Conservation (phyloP, 129 eudicot species). For the Centaurea solstitialis region DNA sequence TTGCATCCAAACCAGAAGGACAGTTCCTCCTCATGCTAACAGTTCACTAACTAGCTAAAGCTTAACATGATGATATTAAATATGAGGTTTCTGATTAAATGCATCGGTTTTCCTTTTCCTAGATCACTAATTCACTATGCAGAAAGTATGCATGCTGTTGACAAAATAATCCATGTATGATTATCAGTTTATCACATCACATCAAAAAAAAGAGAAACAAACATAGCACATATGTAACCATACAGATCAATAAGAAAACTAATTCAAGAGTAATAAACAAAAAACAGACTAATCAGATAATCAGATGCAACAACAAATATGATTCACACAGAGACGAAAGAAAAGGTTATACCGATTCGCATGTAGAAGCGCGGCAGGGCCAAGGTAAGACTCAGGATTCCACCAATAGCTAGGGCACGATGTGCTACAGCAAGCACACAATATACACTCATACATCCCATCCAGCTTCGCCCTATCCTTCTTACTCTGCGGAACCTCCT, state of each 20-base stretch:
- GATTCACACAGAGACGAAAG: not conserved
- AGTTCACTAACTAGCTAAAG: slow-evolving; percentile 6
- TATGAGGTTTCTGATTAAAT: not conserved
- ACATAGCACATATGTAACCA: not conserved
- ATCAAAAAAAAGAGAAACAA: not conserved
- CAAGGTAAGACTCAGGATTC: slow-evolving; percentile 85
- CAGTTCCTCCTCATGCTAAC: not conserved
- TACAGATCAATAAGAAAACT: not conserved
- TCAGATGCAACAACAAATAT: slow-evolving; percentile 1
- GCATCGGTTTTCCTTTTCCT: not conserved
- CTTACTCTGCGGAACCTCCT: slow-evolving; percentile 76
- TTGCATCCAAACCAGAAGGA: not conserved
- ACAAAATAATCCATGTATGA: not conserved
- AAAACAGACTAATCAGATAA: not conserved
- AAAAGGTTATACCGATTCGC: slow-evolving; percentile 56
- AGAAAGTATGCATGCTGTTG: not conserved
- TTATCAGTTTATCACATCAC: too few relatives aligned
- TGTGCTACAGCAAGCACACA: slow-evolving; percentile 87
- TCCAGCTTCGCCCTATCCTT: slow-evolving; percentile 76
- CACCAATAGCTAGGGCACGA: slow-evolving; percentile 97
- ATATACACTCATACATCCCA: slow-evolving; percentile 87
- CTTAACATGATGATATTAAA: not conserved
- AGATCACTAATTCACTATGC: not conserved
- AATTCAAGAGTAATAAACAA: not conserved
- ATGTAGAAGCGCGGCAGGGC: slow-evolving; percentile 83